Evolutionary conservation across 441 rosid genomes (phyloP), one percentile per base, ranked within the genome.

Genomic region (Macaranga tanarius): DNA sequence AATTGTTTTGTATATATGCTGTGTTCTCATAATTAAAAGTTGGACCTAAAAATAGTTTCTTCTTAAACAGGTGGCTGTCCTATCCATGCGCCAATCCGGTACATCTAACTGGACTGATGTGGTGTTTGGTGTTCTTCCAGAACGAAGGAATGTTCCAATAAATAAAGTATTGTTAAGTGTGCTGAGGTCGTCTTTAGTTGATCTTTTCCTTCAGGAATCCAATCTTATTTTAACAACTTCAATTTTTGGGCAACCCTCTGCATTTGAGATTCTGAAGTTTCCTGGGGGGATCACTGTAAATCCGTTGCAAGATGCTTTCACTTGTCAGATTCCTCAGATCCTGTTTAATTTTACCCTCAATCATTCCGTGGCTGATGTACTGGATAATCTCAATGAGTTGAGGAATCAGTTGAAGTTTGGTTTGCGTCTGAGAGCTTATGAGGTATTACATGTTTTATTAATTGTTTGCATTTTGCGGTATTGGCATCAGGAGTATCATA

Each of bases 181-280:
- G 80, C 83, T 95, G 86, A 83, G 82, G 72, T 82, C 88, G 3
- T 85, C 87, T 71, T 84, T 92, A 44, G 66, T 89, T 68, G 87
- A 89, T 28, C 73, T 95, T 73, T 90, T 88, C 84, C 80, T 83
- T 67, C 65, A 70, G 74, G 84, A 77, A 65, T 65, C 76, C 19
- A 87, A 83, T 81, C 83, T 93, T 78, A 89, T 90, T 54, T 75
- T 95, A 73, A 88, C 84, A 22, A 80, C 77, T 59, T 71, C 91
- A 50, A 64, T 75, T 71, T 89, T 92, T 58, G 97, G 94, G 66
- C 80, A 84, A 81, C 83, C 92, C 63, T 76, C 79, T 69, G 51
- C 60, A 26, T 89, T 90, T 79, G 89, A 95, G 82, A 86, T 89
- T 80, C 76, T 91, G 78, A 87, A 85, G 81, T 86, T 92, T 81